phyloP scores from a whole-genome alignment of 176 grass and related monocot genomes.

The Typha latifolia region DNA sequence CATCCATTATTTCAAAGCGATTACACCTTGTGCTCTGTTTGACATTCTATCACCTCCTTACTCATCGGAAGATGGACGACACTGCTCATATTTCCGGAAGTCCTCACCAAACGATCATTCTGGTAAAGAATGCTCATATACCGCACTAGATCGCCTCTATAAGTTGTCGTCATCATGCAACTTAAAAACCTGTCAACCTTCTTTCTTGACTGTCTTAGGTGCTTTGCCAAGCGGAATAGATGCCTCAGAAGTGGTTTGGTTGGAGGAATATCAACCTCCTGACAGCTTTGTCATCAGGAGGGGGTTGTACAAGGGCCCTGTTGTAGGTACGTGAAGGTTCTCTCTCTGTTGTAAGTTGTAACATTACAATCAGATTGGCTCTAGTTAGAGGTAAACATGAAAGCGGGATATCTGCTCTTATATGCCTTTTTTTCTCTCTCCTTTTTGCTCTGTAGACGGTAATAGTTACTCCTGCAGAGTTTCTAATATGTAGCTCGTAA shows the following conservation, averaged over 20 bases:
- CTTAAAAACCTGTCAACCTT: conserved; percentile 17
- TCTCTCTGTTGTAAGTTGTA: conserved; percentile 15
- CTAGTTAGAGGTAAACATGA: not conserved
- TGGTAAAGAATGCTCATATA: conserved; percentile 33
- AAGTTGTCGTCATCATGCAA: not conserved
- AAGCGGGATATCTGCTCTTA: no score
- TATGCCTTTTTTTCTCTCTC: not conserved
- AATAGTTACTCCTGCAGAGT: conserved; percentile 6
- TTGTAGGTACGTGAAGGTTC: conserved; percentile 37
- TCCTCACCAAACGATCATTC: conserved; percentile 30
- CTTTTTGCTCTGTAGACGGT: conserved; percentile 9
- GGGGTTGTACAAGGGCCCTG: conserved; percentile 81
- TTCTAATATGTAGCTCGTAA: conserved; percentile 13
- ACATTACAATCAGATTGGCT: conserved; percentile 8
- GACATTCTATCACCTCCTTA: conserved; percentile 94
- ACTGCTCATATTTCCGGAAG: conserved; percentile 87
- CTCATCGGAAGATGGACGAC: conserved; percentile 59
- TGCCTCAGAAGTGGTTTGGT: conserved; percentile 62
- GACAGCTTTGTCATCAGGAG: conserved; percentile 85
- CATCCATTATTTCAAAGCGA: conserved; percentile 89
- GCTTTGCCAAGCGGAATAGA: conserved; percentile 42
- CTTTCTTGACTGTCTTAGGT: conserved; percentile 18
- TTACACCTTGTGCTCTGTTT: conserved; percentile 88
- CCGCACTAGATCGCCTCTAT: not conserved
- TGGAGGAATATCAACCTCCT: conserved; percentile 80